These are phyloP conservation scores for Nakazawaea siamensis DNA, from an alignment of 805 yeast species.

Conservation along the genomic window DNA sequence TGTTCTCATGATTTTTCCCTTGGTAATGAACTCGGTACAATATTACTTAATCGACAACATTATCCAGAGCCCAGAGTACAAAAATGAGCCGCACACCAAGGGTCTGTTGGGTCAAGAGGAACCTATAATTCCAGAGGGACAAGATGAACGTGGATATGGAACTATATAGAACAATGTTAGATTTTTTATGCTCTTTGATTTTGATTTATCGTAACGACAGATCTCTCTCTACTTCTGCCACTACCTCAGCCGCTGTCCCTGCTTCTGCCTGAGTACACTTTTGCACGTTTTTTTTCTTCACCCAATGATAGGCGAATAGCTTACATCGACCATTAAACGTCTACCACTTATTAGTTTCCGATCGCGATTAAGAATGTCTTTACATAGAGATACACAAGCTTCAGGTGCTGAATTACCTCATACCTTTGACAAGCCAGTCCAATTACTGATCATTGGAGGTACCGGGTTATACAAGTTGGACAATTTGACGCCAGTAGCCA, in stretches of 20 bases:
- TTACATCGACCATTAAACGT: constrained; percentile 4
- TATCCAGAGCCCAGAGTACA: constrained; percentile 46
- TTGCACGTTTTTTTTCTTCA: not conserved
- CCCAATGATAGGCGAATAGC: too few relatives aligned
- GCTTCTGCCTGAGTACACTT: too few relatives aligned
- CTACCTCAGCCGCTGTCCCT: too few relatives aligned
- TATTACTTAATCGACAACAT: constrained; percentile 66
- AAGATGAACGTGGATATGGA: constrained; percentile 5
- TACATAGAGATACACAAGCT: constrained; percentile 5
- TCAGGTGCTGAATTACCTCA: constrained; percentile 32
- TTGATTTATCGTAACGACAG: too few relatives aligned
- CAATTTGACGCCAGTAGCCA: constrained; percentile 77
- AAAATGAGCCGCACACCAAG: constrained; percentile 15
- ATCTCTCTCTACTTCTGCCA: too few relatives aligned
- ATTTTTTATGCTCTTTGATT: too few relatives aligned
- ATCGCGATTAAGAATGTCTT: constrained; percentile 4
- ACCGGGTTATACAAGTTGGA: constrained; percentile 92
- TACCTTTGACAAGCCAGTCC: constrained; percentile 55
- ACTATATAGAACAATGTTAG: constrained; percentile 3
- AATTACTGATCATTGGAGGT: constrained; percentile 91
- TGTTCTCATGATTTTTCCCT: constrained; percentile 78
- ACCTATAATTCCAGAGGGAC: not conserved
- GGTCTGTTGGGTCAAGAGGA: constrained; percentile 6
- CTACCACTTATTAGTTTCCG: constrained; percentile 1
- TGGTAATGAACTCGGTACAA: constrained; percentile 67